A percentile compares a stretch with the other conserved stretches of the same genome.
Evolutionary conservation across 352 stramenopile species (phyloP).

Genomic region (Thraustochytrium sp.): DNA sequence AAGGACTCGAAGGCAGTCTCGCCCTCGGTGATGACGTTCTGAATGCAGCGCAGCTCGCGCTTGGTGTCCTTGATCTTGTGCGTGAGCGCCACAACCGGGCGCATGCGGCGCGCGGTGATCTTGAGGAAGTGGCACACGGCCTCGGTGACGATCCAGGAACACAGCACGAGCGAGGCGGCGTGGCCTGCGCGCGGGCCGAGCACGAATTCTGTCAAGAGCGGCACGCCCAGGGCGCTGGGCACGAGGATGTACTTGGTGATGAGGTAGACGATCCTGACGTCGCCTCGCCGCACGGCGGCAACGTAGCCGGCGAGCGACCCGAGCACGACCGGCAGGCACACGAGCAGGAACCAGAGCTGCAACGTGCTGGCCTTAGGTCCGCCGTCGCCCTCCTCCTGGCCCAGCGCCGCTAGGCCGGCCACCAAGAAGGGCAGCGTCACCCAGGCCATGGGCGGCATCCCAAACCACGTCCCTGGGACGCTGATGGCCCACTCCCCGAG

Average conservation of each 20-base stretch:
- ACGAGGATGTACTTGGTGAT: slow-evolving; percentile 16
- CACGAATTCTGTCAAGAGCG: neutral
- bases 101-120: slow-evolving; percentile 27
- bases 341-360: neutral
- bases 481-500: neutral
- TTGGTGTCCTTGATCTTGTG: neutral
- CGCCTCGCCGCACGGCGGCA: neutral
- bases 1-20: slow-evolving; percentile 28
- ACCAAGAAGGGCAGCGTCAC: neutral
- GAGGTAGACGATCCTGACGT: neutral
- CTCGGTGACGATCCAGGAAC: slow-evolving; percentile 2
- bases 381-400: neutral
- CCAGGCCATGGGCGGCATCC: slow-evolving; percentile 11
- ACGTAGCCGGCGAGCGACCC: neutral
- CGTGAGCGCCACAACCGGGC: neutral
- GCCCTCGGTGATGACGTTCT: neutral
- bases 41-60: neutral
- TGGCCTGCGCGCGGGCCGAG: neutral
- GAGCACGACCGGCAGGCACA: neutral
- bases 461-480: slow-evolving; percentile 15
- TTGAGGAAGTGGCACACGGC: slow-evolving; percentile 14
- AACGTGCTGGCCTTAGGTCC: neutral
- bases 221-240: neutral
- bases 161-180: neutral
- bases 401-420: neutral